A percentile compares a stretch with the other conserved stretches of the same genome.
phyloP scores from a whole-genome alignment of 257 asterid species.

The Knoxia roxburghii region DNA sequence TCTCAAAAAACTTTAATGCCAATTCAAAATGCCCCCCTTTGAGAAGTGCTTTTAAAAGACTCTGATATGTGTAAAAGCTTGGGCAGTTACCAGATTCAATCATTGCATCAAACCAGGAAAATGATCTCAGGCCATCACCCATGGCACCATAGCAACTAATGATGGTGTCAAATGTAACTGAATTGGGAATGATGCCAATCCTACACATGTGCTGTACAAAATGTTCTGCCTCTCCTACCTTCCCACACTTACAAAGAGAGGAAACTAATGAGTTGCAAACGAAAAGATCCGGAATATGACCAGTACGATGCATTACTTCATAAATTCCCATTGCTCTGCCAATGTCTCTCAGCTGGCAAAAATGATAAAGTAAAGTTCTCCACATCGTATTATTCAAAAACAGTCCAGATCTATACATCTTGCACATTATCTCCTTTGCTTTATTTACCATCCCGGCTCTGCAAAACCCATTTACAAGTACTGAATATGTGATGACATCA shows the following conservation, averaged over 20 bases:
- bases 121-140: slow-evolving; percentile 63
- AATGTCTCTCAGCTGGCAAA: slow-evolving; percentile 53
- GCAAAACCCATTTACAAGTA: slow-evolving; percentile 73
- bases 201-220: slow-evolving; percentile 53
- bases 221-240: slow-evolving; percentile 56
- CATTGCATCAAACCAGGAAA: slow-evolving; percentile 58
- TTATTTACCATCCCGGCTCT: slow-evolving; percentile 47
- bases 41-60: slow-evolving; percentile 68
- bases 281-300: slow-evolving; percentile 40
- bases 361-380: slow-evolving; percentile 56
- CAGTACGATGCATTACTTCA: slow-evolving; percentile 46
- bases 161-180: slow-evolving; percentile 53
- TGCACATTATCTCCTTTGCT: slow-evolving; percentile 63
- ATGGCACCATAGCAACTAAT: slow-evolving; percentile 46
- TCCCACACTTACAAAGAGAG: slow-evolving; percentile 55
- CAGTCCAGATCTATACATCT: slow-evolving; percentile 49
- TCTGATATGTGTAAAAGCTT: slow-evolving; percentile 54
- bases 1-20: slow-evolving; percentile 49
- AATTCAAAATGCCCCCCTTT: slow-evolving; percentile 49
- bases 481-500: slow-evolving; percentile 70
- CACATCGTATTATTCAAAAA: slow-evolving; percentile 45
- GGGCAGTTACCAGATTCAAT: slow-evolving; percentile 56
- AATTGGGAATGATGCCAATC: slow-evolving; percentile 48
- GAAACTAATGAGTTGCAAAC: slow-evolving; percentile 57
- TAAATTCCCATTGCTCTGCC: slow-evolving; percentile 47